These are phyloP conservation scores for Rubia tinctorum DNA, from an alignment of 305 asterid genomes.

Conservation along the genomic window DNA sequence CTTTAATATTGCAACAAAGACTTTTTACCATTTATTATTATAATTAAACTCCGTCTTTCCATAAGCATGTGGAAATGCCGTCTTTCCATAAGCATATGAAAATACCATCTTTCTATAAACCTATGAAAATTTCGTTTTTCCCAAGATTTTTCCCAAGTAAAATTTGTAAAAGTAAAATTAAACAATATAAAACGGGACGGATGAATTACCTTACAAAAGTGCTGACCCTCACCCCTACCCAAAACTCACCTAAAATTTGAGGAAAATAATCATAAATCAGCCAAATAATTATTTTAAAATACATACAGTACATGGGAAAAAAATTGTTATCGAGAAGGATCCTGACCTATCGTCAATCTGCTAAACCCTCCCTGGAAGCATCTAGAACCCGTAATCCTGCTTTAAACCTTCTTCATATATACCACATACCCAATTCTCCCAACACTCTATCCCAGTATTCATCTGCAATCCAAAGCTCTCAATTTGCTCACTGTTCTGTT, in stretches of 20 bases:
- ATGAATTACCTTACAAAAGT: too few species aligned
- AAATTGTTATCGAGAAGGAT: constrained; percentile 18
- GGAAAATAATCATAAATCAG: background rate
- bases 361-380: constrained; percentile 22
- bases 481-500: background rate
- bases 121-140: too few species aligned
- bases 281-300: background rate
- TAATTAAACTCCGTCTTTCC: too few species aligned
- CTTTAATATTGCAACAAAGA: too few species aligned
- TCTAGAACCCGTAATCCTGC: constrained; percentile 25
- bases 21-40: too few species aligned
- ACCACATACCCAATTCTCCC: background rate
- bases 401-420: background rate
- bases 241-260: background rate
- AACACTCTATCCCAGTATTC: background rate
- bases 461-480: background rate
- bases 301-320: too few species aligned
- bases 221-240: background rate
- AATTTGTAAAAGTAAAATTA: too few species aligned
- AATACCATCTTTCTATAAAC: too few species aligned
- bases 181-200: too few species aligned
- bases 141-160: too few species aligned
- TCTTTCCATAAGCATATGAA: too few species aligned
- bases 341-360: constrained; percentile 12
- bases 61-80: too few species aligned